A percentile compares a stretch with the other conserved stretches of the same genome.
These are phyloP conservation scores for Pythium phragmiticola DNA, from an alignment of 352 stramenopile genomes.

Conservation along the genomic window DNA sequence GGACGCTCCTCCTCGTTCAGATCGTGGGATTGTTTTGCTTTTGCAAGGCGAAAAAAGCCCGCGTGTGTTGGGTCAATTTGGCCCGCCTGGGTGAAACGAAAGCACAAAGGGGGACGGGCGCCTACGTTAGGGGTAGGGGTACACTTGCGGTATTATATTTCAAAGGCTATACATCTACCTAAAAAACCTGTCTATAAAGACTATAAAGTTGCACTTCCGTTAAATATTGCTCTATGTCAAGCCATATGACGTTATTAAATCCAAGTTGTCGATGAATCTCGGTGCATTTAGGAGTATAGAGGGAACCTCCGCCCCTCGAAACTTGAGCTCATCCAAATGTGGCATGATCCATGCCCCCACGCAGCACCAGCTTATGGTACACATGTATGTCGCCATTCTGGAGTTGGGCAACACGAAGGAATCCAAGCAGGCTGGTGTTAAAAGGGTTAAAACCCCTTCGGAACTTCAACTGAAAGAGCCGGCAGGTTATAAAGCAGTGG, in stretches of 20 bases:
- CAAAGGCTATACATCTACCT: background rate
- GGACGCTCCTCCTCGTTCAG: constrained; percentile 20
- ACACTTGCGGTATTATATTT: constrained; percentile 10
- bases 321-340: background rate
- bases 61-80: constrained; percentile 6
- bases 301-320: background rate
- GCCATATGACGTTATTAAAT: background rate
- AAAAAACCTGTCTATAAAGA: background rate
- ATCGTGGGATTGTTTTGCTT: constrained; percentile 27
- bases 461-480: constrained; percentile 23
- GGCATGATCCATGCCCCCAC: constrained; percentile 9
- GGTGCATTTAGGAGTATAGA: background rate
- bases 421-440: background rate
- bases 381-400: background rate
- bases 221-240: background rate
- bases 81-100: constrained; percentile 6
- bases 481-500: background rate
- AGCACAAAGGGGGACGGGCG: constrained; percentile 8
- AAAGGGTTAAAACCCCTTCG: constrained; percentile 15
- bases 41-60: constrained; percentile 9
- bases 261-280: constrained; percentile 6
- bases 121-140: constrained; percentile 10
- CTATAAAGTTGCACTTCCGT: background rate
- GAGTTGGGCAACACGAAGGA: constrained; percentile 1
- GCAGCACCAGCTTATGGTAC: background rate